phyloP scores from a whole-genome alignment of 176 grass and related monocot species.

The Oryza coarctata region DNA sequence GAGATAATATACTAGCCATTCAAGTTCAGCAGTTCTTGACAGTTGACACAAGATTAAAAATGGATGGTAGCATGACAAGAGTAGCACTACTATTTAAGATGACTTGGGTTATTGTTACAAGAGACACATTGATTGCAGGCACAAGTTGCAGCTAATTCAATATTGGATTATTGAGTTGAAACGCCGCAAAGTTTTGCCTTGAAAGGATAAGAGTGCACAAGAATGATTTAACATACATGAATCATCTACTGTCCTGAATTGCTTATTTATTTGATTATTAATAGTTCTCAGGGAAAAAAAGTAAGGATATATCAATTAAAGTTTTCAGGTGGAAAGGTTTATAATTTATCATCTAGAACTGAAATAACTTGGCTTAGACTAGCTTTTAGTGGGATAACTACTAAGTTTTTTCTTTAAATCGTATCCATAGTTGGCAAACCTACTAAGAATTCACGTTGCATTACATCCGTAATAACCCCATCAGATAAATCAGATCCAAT shows the following conservation, averaged over 20 bases:
- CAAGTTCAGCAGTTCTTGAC: background rate
- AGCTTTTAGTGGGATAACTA: background rate
- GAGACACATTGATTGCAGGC: background rate
- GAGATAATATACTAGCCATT: background rate
- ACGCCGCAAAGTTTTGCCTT: background rate
- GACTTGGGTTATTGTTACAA: background rate
- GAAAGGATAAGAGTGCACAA: background rate
- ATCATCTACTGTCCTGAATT: background rate
- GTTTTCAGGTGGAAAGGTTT: background rate
- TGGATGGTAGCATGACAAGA: no score
- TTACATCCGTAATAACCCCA: background rate
- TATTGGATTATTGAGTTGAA: background rate
- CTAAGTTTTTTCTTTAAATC: background rate
- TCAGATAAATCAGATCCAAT: background rate
- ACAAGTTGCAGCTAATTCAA: background rate
- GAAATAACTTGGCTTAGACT: background rate
- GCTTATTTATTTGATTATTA: background rate
- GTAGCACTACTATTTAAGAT: no score
- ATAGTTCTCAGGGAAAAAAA: background rate
- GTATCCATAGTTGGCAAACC: background rate
- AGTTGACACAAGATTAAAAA: background rate
- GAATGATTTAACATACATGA: background rate
- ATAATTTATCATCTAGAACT: background rate
- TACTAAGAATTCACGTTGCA: background rate
- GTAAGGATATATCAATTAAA: background rate